phyloP scores from a whole-genome alignment of 1,139 yeast genomes.

The Ogataea hybrid region DNA sequence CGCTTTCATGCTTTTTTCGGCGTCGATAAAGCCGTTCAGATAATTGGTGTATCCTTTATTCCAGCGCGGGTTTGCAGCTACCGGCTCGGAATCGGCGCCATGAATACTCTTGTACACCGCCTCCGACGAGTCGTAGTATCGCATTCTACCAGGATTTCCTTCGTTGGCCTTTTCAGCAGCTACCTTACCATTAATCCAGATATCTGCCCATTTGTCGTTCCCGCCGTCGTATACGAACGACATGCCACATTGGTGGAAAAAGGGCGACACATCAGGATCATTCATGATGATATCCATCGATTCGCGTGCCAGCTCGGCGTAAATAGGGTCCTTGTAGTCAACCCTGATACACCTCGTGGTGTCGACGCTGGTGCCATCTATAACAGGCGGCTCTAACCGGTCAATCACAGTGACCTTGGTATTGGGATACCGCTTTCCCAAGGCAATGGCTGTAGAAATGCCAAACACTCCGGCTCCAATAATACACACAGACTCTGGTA shows the following conservation, averaged over 20 bases:
- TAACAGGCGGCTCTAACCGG: slow-evolving; percentile 30
- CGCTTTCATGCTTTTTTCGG: slow-evolving; percentile 21
- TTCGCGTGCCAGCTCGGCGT: slow-evolving; percentile 38
- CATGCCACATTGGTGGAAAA: slow-evolving; percentile 36
- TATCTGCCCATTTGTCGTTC: slow-evolving; percentile 22
- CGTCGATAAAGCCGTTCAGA: slow-evolving; percentile 26
- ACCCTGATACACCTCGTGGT: slow-evolving; percentile 43
- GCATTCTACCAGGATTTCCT: slow-evolving; percentile 13
- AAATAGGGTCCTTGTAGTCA: slow-evolving; percentile 37
- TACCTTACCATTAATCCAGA: slow-evolving; percentile 15
- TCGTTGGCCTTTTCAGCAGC: slow-evolving; percentile 19
- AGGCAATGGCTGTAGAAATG: slow-evolving; percentile 34
- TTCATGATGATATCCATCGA: slow-evolving; percentile 36
- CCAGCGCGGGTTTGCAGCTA: slow-evolving; percentile 14
- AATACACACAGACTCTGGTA: slow-evolving; percentile 16
- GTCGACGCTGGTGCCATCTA: slow-evolving; percentile 43
- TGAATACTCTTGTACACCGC: slow-evolving; percentile 24
- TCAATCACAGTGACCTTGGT: slow-evolving; percentile 21
- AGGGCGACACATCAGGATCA: slow-evolving; percentile 32
- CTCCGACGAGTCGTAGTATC: slow-evolving; percentile 13
- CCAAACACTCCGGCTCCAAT: slow-evolving; percentile 37
- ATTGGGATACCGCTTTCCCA: slow-evolving; percentile 26
- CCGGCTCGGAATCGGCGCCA: slow-evolving; percentile 2
- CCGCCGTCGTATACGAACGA: slow-evolving; percentile 24
- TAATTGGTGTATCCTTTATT: slow-evolving; percentile 24